phyloP scores from a whole-genome alignment of 148 eudicot genomes.

The Arbutus unedo region DNA sequence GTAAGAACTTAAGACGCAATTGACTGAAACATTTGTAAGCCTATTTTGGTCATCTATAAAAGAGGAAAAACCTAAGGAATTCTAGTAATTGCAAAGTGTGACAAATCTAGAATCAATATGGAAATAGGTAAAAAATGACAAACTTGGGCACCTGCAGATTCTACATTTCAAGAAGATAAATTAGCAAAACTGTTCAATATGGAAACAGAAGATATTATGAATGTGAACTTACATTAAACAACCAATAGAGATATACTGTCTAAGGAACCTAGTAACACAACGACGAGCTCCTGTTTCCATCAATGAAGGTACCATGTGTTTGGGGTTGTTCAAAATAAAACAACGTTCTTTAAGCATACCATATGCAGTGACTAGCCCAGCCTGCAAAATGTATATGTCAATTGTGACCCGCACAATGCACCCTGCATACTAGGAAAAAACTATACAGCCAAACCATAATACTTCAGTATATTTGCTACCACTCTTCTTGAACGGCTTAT shows the following conservation, averaged over 20 bases:
- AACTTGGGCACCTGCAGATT: not conserved
- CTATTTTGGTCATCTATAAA: not conserved
- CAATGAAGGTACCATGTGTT: conserved; percentile 74
- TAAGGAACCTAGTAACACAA: conserved; percentile 61
- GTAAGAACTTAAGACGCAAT: not conserved
- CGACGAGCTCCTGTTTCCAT: conserved; percentile 69
- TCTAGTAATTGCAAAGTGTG: not conserved
- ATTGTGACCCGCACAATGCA: not conserved
- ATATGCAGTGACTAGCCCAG: conserved; percentile 72
- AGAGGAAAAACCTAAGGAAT: not conserved
- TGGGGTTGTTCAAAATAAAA: conserved; percentile 57
- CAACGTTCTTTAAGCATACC: conserved; percentile 43
- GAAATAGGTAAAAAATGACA: not conserved
- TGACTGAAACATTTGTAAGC: not conserved
- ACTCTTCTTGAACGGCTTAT: not conserved
- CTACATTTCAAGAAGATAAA: not conserved
- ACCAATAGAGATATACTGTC: conserved; percentile 57
- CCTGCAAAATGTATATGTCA: conserved; percentile 36
- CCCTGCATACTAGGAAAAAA: not conserved
- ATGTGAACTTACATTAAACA: conserved; percentile 60
- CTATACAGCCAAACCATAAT: not conserved
- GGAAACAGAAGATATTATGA: not conserved
- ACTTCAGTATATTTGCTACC: not conserved
- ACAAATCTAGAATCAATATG: not conserved
- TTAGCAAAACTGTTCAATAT: not conserved